Evolutionary conservation across 176 grass and related monocot genomes (phyloP).

Genomic region (Luzula sylvatica): DNA sequence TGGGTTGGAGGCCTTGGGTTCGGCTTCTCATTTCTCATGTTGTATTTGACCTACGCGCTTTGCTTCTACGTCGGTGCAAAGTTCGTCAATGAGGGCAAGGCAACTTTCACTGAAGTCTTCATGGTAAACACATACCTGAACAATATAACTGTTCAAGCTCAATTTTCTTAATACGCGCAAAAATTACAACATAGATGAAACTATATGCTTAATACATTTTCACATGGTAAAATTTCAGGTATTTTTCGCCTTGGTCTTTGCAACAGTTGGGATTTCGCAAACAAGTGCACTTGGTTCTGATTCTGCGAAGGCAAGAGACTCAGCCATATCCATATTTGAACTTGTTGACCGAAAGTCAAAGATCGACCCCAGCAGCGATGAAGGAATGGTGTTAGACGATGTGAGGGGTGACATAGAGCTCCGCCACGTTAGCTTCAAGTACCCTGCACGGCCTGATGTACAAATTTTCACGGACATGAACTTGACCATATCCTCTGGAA

Average conservation of each 20-base stretch:
- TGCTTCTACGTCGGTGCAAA: conserved; percentile 67
- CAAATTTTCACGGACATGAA: conserved; percentile 47
- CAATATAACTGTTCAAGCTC: too few species aligned
- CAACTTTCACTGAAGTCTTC: conserved; percentile 55
- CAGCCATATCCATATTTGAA: conserved; percentile 48
- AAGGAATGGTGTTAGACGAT: conserved; percentile 22
- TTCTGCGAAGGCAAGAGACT: conserved; percentile 45
- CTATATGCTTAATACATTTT: too few species aligned
- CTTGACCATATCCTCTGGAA: conserved; percentile 39
- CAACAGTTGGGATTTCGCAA: conserved; percentile 29
- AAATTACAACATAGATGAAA: too few species aligned
- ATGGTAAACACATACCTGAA: conserved; percentile 28
- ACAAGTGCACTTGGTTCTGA: conserved; percentile 31
- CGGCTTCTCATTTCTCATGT: conserved; percentile 46
- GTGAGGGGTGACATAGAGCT: conserved; percentile 43
- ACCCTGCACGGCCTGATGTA: conserved; percentile 43
- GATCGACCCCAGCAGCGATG: conserved; percentile 29
- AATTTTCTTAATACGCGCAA: too few species aligned
- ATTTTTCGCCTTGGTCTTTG: neutral
- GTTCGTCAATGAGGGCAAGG: conserved; percentile 36
- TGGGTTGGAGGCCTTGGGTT: conserved; percentile 67
- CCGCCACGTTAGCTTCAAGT: conserved; percentile 48
- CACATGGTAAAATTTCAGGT: too few species aligned
- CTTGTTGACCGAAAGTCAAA: conserved; percentile 51
- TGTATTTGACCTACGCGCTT: conserved; percentile 35